Conservation (phyloP, 441 rosid species). For the Aleurites moluccanus region DNA sequence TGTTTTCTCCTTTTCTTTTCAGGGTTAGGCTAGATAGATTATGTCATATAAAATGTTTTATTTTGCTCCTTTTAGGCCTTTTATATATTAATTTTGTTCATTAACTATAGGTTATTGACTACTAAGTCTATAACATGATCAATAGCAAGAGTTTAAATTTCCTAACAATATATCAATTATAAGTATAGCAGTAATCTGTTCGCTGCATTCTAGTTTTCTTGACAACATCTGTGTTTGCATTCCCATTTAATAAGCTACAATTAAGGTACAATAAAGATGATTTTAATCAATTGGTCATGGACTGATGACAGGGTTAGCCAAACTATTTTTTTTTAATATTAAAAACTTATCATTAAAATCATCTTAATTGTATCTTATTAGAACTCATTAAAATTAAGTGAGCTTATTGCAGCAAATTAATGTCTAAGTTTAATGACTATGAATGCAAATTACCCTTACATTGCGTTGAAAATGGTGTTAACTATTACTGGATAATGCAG, state of each 20-base stretch:
- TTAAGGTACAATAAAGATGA: too few species aligned
- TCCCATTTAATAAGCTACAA: too few species aligned
- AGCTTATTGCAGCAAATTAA: too few species aligned
- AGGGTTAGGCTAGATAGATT: not conserved
- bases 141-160: not conserved
- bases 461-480: not conserved
- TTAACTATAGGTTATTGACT: not conserved
- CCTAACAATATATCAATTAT: not conserved
- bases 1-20: not conserved
- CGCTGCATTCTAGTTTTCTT: not conserved
- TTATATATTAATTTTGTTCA: not conserved
- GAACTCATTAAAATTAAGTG: too few species aligned
- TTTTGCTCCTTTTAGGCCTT: not conserved
- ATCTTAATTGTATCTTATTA: too few species aligned
- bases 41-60: not conserved
- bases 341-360: too few species aligned
- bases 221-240: too few species aligned
- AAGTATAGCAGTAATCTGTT: not conserved
- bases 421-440: too few species aligned
- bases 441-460: too few species aligned
- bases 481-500: constrained; percentile 41
- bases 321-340: too few species aligned
- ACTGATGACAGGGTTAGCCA: not conserved
- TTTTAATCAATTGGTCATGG: too few species aligned
- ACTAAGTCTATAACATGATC: not conserved